These are phyloP conservation scores for Neurospora pannonica DNA, from an alignment of 495 filamentous ascomycete species.

Conservation along the genomic window DNA sequence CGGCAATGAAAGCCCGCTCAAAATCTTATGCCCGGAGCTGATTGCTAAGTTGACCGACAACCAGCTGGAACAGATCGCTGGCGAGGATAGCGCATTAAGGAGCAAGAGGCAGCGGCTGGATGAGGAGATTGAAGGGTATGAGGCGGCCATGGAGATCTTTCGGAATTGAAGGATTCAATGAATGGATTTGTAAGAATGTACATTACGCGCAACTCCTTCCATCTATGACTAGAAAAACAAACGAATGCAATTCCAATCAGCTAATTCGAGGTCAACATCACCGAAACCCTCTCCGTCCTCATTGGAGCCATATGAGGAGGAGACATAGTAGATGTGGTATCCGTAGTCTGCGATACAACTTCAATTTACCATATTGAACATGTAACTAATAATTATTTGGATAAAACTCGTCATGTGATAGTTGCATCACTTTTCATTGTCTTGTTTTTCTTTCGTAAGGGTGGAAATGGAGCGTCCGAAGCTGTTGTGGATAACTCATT, in stretches of 20 bases:
- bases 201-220: not conserved
- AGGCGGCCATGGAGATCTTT: conserved; percentile 8
- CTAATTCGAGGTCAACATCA: not conserved
- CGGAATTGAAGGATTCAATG: not conserved
- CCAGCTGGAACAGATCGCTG: conserved; percentile 21
- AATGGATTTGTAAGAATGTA: not conserved
- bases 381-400: too few relatives aligned
- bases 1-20: conserved; percentile 17
- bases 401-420: too few relatives aligned
- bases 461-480: not conserved
- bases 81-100: conserved; percentile 14
- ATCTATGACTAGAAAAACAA: too few relatives aligned
- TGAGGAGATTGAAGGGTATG: conserved; percentile 11
- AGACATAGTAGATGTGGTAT: not conserved
- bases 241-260: not conserved
- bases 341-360: not conserved
- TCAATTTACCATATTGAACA: too few relatives aligned
- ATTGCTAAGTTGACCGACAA: conserved; percentile 14
- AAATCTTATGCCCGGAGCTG: conserved; percentile 14
- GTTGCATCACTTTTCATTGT: not conserved
- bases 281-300: not conserved
- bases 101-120: conserved; percentile 10
- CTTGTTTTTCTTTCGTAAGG: not conserved
- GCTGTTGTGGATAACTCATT: not conserved
- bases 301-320: not conserved